These are phyloP conservation scores for Globisporangium spiculum DNA, from an alignment of 352 stramenopile genomes.

Conservation along the genomic window DNA sequence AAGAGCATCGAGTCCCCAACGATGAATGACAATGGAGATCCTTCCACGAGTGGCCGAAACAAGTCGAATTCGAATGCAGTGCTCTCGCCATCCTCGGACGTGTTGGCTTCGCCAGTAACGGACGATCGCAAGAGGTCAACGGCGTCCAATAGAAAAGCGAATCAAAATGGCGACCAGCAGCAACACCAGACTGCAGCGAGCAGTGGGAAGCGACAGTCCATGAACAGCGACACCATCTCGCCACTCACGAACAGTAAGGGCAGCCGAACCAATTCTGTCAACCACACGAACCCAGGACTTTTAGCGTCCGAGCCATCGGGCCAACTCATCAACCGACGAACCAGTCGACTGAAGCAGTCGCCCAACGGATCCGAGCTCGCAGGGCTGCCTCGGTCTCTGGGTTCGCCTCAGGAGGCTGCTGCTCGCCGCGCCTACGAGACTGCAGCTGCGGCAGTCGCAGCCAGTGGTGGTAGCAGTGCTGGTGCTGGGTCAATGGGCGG, in stretches of 20 bases:
- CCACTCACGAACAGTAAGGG: slow-evolving; percentile 3
- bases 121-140: neutral
- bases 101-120: neutral
- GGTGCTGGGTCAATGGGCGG: neutral
- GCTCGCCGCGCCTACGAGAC: slow-evolving; percentile 24
- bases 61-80: neutral
- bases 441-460: slow-evolving; percentile 2
- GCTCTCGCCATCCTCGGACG: slow-evolving; percentile 7
- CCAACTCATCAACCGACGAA: slow-evolving; percentile 45
- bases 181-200: neutral
- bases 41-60: neutral
- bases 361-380: slow-evolving; percentile 37
- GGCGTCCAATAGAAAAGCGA: neutral
- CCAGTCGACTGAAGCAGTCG: slow-evolving; percentile 49
- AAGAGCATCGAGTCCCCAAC: slow-evolving; percentile 24
- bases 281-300: slow-evolving; percentile 6
- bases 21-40: slow-evolving; percentile 10
- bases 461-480: slow-evolving; percentile 10
- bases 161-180: neutral
- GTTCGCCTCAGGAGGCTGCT: slow-evolving; percentile 18
- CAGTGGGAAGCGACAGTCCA: slow-evolving; percentile 2
- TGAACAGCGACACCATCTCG: neutral
- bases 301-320: neutral
- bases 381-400: slow-evolving; percentile 4
- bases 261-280: slow-evolving; percentile 15